Base-by-base conservation (phyloP, 805 yeast genomes). In the Metschnikowia drakensbergensis region DNA sequence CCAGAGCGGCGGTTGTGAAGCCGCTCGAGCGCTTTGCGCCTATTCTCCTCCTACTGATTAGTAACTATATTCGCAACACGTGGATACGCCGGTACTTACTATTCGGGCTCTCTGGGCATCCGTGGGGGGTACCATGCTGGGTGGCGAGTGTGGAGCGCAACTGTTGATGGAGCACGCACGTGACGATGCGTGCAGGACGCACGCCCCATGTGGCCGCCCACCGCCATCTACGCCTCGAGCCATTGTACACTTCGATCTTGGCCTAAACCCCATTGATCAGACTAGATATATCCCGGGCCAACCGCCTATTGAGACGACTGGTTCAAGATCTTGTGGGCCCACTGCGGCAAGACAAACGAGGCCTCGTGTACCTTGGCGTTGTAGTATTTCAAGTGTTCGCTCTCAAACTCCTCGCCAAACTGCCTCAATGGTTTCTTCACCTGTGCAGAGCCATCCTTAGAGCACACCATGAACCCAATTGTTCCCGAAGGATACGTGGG, bases 401-500 rank as follows among this genome's bases (percentile, higher is more conserved):
- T 69, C 64, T 87, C 96, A 54, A 80, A 79, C 50, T 77, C 84
- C 39, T 74, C 79, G 46, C 81, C 66, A 67, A 86, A 70, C 30
- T 76, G 72, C 68, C 97, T 82, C 53, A 80, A 56, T 42, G 98
- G 97, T 55, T 68, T 74, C 60, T 71, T 76, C 50, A 92, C 86
- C 54, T 84, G 74, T 43, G 84, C 82, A 26, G 68, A 58, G 11
- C 79, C 65, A 63, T 87, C 86, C 75, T 90, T 92, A 54, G 85
- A 79, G 69, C 97, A 91, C 52, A 92, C 91, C 96, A 92, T 88
- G 73, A 94, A 88, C n/a, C 98, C 99, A 63, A 92, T 86, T 68
- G 90, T 95, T 55, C 99, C 99, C 17, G 96, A 84, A 55, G 99
- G 96, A 65, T 92, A 92, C 50, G 98, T 91, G 64, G 99, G 99